These are phyloP conservation scores for Penicillium fuscoglaucum DNA, from an alignment of 2,329 filamentous ascomycete genomes.

Conservation along the genomic window DNA sequence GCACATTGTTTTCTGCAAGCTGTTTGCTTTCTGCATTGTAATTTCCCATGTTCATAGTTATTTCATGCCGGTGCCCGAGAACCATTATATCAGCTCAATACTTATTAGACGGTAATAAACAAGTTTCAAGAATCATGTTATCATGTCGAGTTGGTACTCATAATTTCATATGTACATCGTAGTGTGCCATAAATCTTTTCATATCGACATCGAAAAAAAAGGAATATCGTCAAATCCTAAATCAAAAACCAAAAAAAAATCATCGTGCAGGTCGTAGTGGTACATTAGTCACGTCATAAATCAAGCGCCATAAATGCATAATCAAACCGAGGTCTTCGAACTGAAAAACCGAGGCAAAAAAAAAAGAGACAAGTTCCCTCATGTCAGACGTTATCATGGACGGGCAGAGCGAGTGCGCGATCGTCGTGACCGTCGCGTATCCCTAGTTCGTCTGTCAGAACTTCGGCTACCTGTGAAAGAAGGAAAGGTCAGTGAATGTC, in stretches of 20 bases:
- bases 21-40: conserved; percentile 14
- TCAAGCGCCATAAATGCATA: conserved; percentile 24
- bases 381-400: conserved; percentile 18
- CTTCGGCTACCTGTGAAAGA: conserved; percentile 44
- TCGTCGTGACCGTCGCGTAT: conserved; percentile 32
- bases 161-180: conserved; percentile 13
- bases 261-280: conserved; percentile 20
- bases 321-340: conserved; percentile 2
- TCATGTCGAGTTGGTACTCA: conserved; percentile 7
- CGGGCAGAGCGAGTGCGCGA: conserved; percentile 33
- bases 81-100: conserved; percentile 5
- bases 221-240: conserved; percentile 14
- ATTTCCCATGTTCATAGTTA: background rate
- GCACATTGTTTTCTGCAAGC: conserved; percentile 24
- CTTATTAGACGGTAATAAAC: background rate
- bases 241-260: conserved; percentile 5
- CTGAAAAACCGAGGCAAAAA: background rate
- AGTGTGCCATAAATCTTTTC: conserved; percentile 1
- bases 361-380: background rate
- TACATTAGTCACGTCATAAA: conserved; percentile 25
- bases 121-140: background rate
- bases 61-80: conserved; percentile 13
- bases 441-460: conserved; percentile 43
- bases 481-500: conserved; percentile 8
- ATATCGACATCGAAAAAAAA: conserved; percentile 17